Conservation (phyloP, 208 protist genomes). For the Acanthamoeba quina region DNA sequence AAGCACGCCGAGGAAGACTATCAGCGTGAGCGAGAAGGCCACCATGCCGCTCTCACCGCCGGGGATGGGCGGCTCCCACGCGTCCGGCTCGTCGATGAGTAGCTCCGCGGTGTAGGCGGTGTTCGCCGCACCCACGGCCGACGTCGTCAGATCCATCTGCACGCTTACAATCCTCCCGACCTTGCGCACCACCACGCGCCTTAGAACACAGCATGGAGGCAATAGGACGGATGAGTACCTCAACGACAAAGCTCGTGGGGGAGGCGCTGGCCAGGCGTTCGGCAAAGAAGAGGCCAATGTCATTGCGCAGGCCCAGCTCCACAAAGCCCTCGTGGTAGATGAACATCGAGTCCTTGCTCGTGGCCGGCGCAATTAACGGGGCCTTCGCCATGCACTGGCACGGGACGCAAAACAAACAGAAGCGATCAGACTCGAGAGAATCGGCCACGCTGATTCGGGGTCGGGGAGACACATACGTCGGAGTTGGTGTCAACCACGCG, state of each 20-base stretch:
- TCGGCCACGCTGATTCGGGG: neutral
- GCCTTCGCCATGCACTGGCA: conserved; percentile 27
- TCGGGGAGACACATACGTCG: neutral
- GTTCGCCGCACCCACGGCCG: neutral
- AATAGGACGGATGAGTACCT: neutral
- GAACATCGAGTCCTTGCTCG: conserved; percentile 34
- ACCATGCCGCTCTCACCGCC: neutral
- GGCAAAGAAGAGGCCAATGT: neutral
- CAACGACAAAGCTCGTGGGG: neutral
- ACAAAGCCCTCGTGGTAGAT: conserved; percentile 40
- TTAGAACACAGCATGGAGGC: neutral
- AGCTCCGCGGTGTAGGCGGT: neutral
- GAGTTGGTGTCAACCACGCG: neutral
- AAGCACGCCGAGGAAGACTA: neutral
- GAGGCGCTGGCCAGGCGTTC: neutral
- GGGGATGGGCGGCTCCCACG: neutral
- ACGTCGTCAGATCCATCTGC: neutral
- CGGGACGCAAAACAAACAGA: too few species aligned
- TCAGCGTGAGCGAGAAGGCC: neutral
- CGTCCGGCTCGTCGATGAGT: conserved; percentile 17
- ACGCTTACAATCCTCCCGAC: neutral
- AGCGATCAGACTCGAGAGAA: neutral
- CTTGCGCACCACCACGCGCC: neutral
- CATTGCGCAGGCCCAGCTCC: neutral
- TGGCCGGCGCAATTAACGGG: neutral